Conservation (phyloP, 1,139 yeast genomes). For the Saccharomyces hybrid region DNA sequence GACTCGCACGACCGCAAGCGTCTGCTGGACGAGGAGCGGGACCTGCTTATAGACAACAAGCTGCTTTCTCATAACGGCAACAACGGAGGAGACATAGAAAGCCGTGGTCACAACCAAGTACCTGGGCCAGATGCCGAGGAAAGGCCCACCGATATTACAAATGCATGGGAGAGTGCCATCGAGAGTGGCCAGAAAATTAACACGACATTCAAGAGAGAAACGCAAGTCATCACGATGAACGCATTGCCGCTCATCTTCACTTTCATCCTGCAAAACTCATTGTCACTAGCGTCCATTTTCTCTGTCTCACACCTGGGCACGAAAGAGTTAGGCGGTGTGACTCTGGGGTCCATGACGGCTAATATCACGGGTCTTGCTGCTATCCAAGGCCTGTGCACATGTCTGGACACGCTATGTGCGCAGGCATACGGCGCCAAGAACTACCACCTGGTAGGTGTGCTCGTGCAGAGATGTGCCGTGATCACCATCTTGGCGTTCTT, state of each 20-base stretch:
- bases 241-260: constrained; percentile 65
- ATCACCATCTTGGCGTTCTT: constrained; percentile 47
- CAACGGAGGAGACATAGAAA: constrained; percentile 2
- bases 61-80: constrained; percentile 9
- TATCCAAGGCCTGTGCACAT: constrained; percentile 67
- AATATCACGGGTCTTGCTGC: constrained; percentile 67
- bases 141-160: constrained; percentile 18
- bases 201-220: constrained; percentile 29
- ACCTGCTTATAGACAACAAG: constrained; percentile 28
- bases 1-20: constrained; percentile 8
- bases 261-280: constrained; percentile 70
- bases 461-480: constrained; percentile 57
- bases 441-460: constrained; percentile 54
- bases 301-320: constrained; percentile 83
- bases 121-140: constrained; percentile 7
- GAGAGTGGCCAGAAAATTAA: constrained; percentile 25
- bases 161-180: constrained; percentile 28
- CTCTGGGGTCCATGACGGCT: constrained; percentile 68
- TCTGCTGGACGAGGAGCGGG: constrained; percentile 28
- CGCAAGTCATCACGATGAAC: constrained; percentile 28
- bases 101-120: constrained; percentile 1
- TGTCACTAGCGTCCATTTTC: constrained; percentile 77
- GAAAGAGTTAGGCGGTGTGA: constrained; percentile 63
- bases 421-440: constrained; percentile 69
- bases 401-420: constrained; percentile 70